phyloP scores from a whole-genome alignment of 164 flowering plant species.

The Malania oleifera region DNA sequence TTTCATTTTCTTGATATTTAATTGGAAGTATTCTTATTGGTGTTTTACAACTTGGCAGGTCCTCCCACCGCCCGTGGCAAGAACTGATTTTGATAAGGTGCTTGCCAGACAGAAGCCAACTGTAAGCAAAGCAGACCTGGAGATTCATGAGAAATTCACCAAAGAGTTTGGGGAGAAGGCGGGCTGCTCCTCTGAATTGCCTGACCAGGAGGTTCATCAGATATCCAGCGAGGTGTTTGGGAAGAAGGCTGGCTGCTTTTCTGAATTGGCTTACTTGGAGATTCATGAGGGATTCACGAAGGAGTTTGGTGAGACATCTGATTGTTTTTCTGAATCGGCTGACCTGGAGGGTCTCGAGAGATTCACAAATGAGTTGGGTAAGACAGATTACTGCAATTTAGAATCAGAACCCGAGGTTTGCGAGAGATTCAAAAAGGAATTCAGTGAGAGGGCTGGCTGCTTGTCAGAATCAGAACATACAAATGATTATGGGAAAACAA shows the following conservation, averaged over 20 bases:
- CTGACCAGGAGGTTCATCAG: not conserved
- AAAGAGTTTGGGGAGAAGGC: conserved; percentile 4
- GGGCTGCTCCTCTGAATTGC: not conserved
- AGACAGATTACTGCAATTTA: too few species aligned
- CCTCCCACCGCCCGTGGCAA: not conserved
- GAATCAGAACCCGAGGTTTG: too few species aligned
- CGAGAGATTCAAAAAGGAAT: too few species aligned
- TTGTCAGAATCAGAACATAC: too few species aligned
- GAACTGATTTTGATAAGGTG: not conserved
- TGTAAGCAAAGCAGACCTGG: conserved; percentile 2
- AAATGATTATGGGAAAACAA: not conserved
- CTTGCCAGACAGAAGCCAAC: conserved; percentile 3
- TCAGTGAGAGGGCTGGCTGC: too few species aligned
- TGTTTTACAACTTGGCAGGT: not conserved
- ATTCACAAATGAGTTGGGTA: not conserved
- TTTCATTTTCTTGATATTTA: too few species aligned
- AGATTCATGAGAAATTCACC: conserved; percentile 1
- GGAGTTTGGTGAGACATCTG: not conserved
- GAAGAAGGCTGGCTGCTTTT: not conserved
- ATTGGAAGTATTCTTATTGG: not conserved
- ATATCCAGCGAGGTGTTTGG: not conserved
- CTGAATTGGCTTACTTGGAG: not conserved
- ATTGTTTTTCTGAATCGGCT: not conserved
- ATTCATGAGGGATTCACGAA: not conserved
- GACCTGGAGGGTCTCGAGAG: not conserved